phyloP scores from a whole-genome alignment of 2,329 filamentous ascomycete genomes.

The Monosporascus ibericus region DNA sequence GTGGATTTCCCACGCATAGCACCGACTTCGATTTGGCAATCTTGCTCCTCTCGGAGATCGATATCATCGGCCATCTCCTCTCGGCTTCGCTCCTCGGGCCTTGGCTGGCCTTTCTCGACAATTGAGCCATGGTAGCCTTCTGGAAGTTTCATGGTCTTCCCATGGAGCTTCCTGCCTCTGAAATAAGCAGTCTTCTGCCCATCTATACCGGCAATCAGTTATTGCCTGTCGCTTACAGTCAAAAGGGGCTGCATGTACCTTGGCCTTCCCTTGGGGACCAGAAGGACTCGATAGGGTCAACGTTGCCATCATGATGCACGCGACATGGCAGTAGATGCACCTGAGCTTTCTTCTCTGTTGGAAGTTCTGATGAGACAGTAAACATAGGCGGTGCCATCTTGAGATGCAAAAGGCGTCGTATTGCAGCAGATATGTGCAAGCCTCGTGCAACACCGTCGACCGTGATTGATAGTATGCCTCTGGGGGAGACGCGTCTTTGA shows the following conservation, averaged over 20 bases:
- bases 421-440: no score
- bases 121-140: slow-evolving; percentile 64
- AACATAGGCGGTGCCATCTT: slow-evolving; percentile 24
- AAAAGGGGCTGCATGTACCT: slow-evolving; percentile 31
- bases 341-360: slow-evolving; percentile 13
- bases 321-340: slow-evolving; percentile 69
- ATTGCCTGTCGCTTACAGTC: background rate
- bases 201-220: slow-evolving; percentile 32
- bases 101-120: slow-evolving; percentile 39
- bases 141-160: slow-evolving; percentile 60
- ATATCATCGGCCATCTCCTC: slow-evolving; percentile 28
- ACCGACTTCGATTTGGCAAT: slow-evolving; percentile 43
- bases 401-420: background rate
- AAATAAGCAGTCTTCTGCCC: slow-evolving; percentile 58
- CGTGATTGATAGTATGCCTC: background rate
- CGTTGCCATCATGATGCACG: slow-evolving; percentile 70
- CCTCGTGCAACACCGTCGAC: background rate
- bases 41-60: slow-evolving; percentile 38
- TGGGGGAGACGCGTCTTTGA: background rate
- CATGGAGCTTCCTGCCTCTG: slow-evolving; percentile 72
- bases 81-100: slow-evolving; percentile 16
- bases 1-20: slow-evolving; percentile 56
- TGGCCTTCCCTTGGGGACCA: slow-evolving; percentile 57
- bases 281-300: slow-evolving; percentile 58
- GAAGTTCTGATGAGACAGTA: slow-evolving; percentile 12